Evolutionary conservation across 1,284 basidiomycete genomes (phyloP), one percentile per base, ranked within the genome.

Genomic region (Uromyces viciae-fabae): DNA sequence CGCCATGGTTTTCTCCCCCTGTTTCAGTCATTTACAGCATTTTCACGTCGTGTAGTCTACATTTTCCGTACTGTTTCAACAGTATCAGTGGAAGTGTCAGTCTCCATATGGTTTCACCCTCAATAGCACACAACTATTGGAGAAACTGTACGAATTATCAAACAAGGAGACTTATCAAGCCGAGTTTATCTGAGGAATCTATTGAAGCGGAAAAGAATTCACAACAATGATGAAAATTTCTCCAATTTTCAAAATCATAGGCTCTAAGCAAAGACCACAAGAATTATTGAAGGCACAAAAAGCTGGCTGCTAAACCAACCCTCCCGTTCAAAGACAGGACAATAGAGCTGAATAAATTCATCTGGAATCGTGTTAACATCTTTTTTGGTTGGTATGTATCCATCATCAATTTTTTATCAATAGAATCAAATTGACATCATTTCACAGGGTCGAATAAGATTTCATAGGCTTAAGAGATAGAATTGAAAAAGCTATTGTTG

Each of bases 401-500:
- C 91, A 85, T 95, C 91, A 49, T 49, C 83, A 93, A 88, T 73
- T 91, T 90, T 74, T 93, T 93, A 87, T 99, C 96, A 81, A 96
- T 93, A 0, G 94, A 97, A 88, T 99, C 97, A 87, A 98, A 99
- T 87, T 98, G 95, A 74, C 94, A 91, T 83, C 95, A 91, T 84
- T 91, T 92, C 85, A 98, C 94, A 25, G 90, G 86, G 87, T 96
- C 90, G 81, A 91, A 92, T 75, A 99, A 91, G 62, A 95, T 91
- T 84, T 99, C 96, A 87, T 93, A 91, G 25, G 95, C 95, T 87
- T 98, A 98, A 88, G 94, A 92, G 84, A 99, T 98, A 86, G 97
- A 99, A 88, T 99, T 99, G 93, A 99, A 99, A 90, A 99, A 98
- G 3, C 92, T 91, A 86, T 99, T 96, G 87, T 98, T 95, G 88